phyloP scores from a whole-genome alignment of 202 grass and related monocot genomes.

The Cymbopogon flexuosus region DNA sequence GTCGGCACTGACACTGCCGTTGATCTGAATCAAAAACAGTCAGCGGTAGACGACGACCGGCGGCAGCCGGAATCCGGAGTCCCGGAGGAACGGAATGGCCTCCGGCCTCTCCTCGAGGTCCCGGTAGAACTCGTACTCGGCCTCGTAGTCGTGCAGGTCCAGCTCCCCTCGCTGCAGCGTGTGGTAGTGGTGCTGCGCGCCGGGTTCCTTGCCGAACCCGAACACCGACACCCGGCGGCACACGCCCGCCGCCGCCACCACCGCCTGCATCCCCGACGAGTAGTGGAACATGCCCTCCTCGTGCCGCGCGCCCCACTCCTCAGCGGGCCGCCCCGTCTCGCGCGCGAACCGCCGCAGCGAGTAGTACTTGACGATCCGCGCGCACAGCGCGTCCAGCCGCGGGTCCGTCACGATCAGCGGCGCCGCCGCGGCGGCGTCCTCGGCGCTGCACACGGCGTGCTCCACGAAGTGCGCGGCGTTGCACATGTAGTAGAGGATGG shows the following conservation, averaged over 20 bases:
- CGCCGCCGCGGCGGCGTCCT: not conserved
- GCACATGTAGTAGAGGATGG: conserved; percentile 58
- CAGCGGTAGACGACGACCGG: conserved; percentile 44
- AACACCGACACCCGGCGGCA: conserved; percentile 54
- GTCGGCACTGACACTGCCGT: not conserved
- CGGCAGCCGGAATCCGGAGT: conserved; percentile 46
- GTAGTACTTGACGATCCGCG: conserved; percentile 61
- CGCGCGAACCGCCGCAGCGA: conserved; percentile 54
- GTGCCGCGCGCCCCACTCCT: conserved; percentile 48
- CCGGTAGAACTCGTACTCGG: conserved; percentile 65
- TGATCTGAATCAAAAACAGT: not conserved
- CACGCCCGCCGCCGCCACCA: conserved; percentile 53
- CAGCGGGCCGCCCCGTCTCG: conserved; percentile 39
- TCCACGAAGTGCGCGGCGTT: conserved; percentile 54
- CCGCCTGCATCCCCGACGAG: conserved; percentile 69
- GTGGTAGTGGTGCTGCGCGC: conserved; percentile 73
- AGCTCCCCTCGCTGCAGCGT: conserved; percentile 66
- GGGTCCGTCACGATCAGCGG: conserved; percentile 61
- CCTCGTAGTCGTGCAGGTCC: conserved; percentile 78
- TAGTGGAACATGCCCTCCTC: conserved; percentile 67
- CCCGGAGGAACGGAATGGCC: conserved; percentile 50
- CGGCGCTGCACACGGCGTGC: conserved; percentile 40
- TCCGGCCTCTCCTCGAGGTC: conserved; percentile 45
- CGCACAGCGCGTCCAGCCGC: conserved; percentile 56
- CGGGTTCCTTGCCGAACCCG: conserved; percentile 56